These are phyloP conservation scores for Myxozyma sirexii DNA, from an alignment of 805 yeast species.

Conservation along the genomic window DNA sequence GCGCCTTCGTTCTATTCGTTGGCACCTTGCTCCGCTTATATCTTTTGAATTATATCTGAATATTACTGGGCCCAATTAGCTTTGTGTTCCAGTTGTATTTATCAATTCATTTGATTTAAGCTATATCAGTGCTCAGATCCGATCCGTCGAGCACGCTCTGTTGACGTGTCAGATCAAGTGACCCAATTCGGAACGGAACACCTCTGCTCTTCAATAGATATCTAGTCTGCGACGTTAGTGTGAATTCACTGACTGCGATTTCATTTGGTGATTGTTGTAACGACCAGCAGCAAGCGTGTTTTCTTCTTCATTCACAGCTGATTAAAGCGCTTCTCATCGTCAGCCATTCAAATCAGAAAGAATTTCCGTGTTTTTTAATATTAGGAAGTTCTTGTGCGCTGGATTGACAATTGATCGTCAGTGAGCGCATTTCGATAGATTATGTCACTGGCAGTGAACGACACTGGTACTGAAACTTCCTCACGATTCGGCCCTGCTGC, in stretches of 20 bases:
- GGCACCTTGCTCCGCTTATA: neutral
- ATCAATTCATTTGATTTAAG: neutral
- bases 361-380: too few species aligned
- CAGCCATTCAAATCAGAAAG: too few species aligned
- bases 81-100: constrained; percentile 2
- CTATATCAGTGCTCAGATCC: neutral
- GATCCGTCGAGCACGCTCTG: neutral
- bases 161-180: neutral
- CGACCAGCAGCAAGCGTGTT: too few species aligned
- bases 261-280: too few species aligned
- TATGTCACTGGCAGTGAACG: constrained; percentile 12
- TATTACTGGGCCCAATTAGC: constrained; percentile 6
- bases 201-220: too few species aligned
- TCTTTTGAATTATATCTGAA: neutral
- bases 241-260: too few species aligned
- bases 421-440: neutral
- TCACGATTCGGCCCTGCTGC: constrained; percentile 9
- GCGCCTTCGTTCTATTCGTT: neutral
- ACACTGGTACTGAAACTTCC: neutral
- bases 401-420: neutral
- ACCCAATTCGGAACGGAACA: too few species aligned
- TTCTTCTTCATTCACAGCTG: too few species aligned
- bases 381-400: neutral
- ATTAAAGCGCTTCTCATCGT: too few species aligned
- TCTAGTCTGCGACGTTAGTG: too few species aligned